Evolutionary conservation across 176 grass and related monocot species (phyloP).

Genomic region (Carex littledalei): DNA sequence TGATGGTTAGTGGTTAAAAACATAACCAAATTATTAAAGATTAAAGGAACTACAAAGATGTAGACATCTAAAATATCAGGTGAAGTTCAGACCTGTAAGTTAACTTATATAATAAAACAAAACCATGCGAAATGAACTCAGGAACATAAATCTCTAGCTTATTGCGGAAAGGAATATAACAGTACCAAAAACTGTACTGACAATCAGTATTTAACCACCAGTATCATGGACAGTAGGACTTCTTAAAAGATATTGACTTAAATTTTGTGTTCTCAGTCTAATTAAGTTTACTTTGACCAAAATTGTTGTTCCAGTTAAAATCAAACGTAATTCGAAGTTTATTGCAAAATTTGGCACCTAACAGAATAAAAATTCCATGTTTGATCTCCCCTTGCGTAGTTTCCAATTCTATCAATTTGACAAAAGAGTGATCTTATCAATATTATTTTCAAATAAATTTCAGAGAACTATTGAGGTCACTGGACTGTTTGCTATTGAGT

Average conservation of each 20-base stretch:
- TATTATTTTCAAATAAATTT: not conserved
- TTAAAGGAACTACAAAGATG: not conserved
- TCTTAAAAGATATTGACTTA: not conserved
- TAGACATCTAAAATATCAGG: not conserved
- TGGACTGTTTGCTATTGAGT: not conserved
- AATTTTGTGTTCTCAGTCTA: not conserved
- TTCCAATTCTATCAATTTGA: not conserved
- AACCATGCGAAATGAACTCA: conserved; percentile 3
- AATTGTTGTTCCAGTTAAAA: not conserved
- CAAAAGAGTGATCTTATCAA: not conserved
- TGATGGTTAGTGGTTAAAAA: not conserved
- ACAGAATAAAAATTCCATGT: not conserved
- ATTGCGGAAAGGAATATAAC: not conserved
- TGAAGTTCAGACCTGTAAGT: not conserved
- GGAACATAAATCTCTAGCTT: not conserved
- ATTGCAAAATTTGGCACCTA: not conserved
- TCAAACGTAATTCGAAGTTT: not conserved
- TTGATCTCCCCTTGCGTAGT: not conserved
- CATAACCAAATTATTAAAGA: conserved; percentile 7
- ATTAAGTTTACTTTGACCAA: not conserved
- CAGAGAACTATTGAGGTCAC: not conserved
- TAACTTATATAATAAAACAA: not conserved
- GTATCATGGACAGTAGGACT: not conserved
- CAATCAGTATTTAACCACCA: not conserved
- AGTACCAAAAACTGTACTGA: not conserved